Evolutionary conservation across 1,284 basidiomycete species (phyloP), one percentile per base, ranked within the genome.

Genomic region (Ganoderma multipileum): DNA sequence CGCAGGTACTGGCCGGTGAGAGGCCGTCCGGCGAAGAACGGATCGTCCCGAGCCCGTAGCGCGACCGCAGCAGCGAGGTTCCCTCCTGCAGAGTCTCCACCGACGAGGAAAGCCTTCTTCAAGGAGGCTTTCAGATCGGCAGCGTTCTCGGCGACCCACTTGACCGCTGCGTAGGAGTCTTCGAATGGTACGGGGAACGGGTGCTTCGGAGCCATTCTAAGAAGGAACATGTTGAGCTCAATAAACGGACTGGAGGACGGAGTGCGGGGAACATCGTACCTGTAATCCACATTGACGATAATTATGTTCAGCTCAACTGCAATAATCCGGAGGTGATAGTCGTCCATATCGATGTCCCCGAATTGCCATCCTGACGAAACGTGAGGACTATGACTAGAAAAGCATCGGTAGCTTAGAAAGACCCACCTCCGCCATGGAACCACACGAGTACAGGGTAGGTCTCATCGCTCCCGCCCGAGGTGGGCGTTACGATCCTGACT

Each of bases 51-150:
- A 1, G 76, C 74, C 4, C 67, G 65, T 18, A 72, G 72, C 1
- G 76, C 70, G 18, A 77, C 54, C 0, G 69, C 61, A 3, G 73
- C 72, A 1, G 73, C 68, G 6, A 76, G 61, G 54, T 72, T 76
- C 14, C 62, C 77, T 0, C 77, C 77, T 6, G 77, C 73, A 12
- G 76, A 77, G 18, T 55, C 57, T 7, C 77, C 77, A 3, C 75
- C 74, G 18, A 79, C 68, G 23, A 78, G 60, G 60, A 76, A 73
- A 1, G 74, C 75, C 52, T 72, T 70, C 2, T 47, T 33, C 18
- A 72, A 28, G 20, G 73, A 68, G 18, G 66, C 68, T 6, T 58
- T 18, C 2, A 77, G 30, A 2, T 26, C 20, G 1, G 60, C 3
- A 0, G 72, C 67, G 42, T 75, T 59, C 12, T 57, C 39, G 2